A percentile compares a stretch with the other conserved stretches of the same genome.
Conservation (phyloP, 2,329 filamentous ascomycete species). For the Waltergamsia citrina region DNA sequence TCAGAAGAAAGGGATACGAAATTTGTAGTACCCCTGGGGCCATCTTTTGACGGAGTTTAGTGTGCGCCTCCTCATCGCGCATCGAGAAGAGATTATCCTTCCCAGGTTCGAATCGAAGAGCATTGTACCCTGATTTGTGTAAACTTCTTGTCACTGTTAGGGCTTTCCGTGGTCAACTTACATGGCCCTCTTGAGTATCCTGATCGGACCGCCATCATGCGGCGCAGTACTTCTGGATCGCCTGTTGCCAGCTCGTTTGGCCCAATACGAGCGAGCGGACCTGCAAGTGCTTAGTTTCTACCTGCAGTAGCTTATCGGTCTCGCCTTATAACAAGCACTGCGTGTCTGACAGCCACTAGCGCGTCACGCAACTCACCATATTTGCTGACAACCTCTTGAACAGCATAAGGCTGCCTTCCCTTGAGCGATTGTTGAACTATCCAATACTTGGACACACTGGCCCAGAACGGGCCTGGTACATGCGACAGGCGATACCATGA, state of each 20-base stretch:
- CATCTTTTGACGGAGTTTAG: slow-evolving; percentile 33
- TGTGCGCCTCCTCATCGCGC: slow-evolving; percentile 28
- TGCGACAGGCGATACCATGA: slow-evolving; percentile 21
- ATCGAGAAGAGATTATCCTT: slow-evolving; percentile 21
- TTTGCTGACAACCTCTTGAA: slow-evolving; percentile 14
- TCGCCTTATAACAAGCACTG: too few species aligned
- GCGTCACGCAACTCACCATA: slow-evolving; percentile 11
- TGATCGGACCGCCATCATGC: slow-evolving; percentile 21
- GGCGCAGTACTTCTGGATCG: slow-evolving; percentile 20
- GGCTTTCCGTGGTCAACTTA: slow-evolving; percentile 6
- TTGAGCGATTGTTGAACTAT: slow-evolving; percentile 16
- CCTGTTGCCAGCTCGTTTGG: slow-evolving; percentile 23
- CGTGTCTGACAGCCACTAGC: neutral
- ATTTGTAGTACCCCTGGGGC: slow-evolving; percentile 23
- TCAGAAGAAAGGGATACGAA: neutral
- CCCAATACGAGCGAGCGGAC: slow-evolving; percentile 22
- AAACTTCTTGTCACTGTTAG: neutral
- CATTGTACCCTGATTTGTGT: slow-evolving; percentile 24
- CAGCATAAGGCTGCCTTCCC: slow-evolving; percentile 12
- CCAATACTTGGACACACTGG: slow-evolving; percentile 21
- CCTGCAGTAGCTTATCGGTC: too few species aligned
- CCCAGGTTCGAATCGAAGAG: slow-evolving; percentile 18
- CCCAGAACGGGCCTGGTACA: slow-evolving; percentile 21
- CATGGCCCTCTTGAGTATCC: slow-evolving; percentile 18
- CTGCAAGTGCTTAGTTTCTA: slow-evolving; percentile 8